Base-by-base conservation (phyloP, 1,284 basidiomycete genomes). In the Melampsora larici-populina region DNA sequence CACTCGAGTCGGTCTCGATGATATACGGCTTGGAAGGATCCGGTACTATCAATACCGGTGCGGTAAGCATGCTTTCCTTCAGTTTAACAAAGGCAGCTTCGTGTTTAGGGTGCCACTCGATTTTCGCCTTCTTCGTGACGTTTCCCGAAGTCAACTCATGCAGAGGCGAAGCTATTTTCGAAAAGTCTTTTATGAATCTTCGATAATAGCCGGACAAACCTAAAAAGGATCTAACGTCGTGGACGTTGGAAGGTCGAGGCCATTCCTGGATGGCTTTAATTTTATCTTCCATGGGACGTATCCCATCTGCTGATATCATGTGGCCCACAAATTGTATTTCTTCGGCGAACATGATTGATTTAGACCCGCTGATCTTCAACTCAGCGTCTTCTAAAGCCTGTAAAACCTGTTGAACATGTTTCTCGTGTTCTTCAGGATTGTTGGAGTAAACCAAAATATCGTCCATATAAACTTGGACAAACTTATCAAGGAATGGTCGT, bases 391-490 rank as follows among this genome's bases (percentile, higher is more conserved):
- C n/a, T n/a, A n/a, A n/a, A n/a, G n/a, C n/a, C n/a, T n/a, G n/a
- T n/a, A n/a, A n/a, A n/a, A n/a, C n/a, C n/a, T n/a, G n/a, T n/a
- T n/a, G n/a, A n/a, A n/a, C n/a, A n/a, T n/a, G n/a, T n/a, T n/a
- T n/a, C n/a, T n/a, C n/a, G n/a, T n/a, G 73, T 1, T 58, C 31
- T 9, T 24, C 33, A 21, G 40, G 15, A 26, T n/a, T 8, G 6
- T 29, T 43, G 2, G 64, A 75, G 40, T 65, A 70, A 11, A 70
- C 66, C 1, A 68, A n/a, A 29, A 75, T 60, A n/a, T 68, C 64
- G 17, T 74, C 67, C 4, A 70, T n/a, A 60, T 70, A 70, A 26
- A 70, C 69, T 26, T 43, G 36, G 1, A 63, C 70, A 63, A n/a
- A 63, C 3, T 48, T n/a, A 18, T 75, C 40, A 40, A 75, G 36